phyloP scores from a whole-genome alignment of 257 asterid genomes.

The Haberlea rhodopensis region DNA sequence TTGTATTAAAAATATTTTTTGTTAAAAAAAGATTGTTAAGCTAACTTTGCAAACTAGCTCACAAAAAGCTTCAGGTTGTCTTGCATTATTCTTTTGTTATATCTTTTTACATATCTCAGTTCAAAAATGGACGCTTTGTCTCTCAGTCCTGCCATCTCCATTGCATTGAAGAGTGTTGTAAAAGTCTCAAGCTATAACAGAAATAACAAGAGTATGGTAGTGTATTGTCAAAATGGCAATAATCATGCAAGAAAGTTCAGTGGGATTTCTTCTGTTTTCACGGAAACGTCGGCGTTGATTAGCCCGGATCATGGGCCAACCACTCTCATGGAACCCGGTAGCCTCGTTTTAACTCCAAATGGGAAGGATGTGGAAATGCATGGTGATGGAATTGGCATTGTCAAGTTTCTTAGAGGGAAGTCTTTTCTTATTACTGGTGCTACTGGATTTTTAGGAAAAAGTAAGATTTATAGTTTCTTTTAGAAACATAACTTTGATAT shows the following conservation, averaged over 20 bases:
- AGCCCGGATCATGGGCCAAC: constrained; percentile 39
- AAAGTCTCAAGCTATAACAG: constrained; percentile 18
- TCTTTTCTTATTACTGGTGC: constrained; percentile 65
- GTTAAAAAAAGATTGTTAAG: constrained; percentile 26
- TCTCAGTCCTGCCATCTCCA: constrained; percentile 43
- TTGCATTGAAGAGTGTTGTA: constrained; percentile 25
- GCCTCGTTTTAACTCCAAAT: constrained; percentile 48
- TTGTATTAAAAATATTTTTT: not conserved
- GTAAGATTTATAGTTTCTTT: constrained; percentile 23
- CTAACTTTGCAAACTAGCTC: constrained; percentile 28
- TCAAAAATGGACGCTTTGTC: not conserved
- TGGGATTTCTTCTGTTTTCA: constrained; percentile 55
- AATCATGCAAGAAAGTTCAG: constrained; percentile 45
- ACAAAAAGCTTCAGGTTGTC: too few species aligned
- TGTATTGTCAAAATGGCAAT: constrained; percentile 47
- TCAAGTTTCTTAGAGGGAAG: constrained; percentile 54
- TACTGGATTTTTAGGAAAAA: constrained; percentile 78
- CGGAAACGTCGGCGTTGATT: constrained; percentile 49
- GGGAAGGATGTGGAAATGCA: constrained; percentile 50
- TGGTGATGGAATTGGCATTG: constrained; percentile 68
- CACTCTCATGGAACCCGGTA: constrained; percentile 41
- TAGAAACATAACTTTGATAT: not conserved
- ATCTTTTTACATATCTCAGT: too few species aligned
- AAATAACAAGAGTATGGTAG: constrained; percentile 25
- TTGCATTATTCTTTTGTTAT: too few species aligned